phyloP scores from a whole-genome alignment of 1,139 yeast species.

The Pneumocystis canis region DNA sequence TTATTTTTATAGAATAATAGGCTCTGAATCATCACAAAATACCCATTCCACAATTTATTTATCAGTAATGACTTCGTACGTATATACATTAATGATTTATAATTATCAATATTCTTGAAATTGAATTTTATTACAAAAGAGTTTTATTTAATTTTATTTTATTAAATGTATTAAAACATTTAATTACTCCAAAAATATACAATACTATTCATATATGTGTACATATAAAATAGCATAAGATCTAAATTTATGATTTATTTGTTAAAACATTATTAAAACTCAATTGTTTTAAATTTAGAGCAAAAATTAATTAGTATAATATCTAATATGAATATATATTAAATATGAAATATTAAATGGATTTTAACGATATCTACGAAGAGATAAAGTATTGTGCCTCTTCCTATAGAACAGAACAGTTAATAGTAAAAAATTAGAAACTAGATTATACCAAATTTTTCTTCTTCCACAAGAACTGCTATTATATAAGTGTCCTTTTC shows the following conservation, averaged over 20 bases:
- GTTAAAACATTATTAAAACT: background rate
- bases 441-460: conserved; percentile 21
- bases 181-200: background rate
- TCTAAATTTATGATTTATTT: background rate
- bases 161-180: background rate
- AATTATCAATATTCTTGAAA: background rate
- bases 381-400: conserved; percentile 95
- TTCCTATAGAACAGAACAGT: conserved; percentile 44
- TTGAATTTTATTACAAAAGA: background rate
- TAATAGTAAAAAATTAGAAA: background rate
- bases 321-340: background rate
- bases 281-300: background rate
- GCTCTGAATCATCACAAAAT: background rate
- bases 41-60: too few relatives aligned
- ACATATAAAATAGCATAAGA: background rate
- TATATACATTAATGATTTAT: background rate
- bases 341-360: background rate
- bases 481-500: conserved; percentile 99
- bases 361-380: conserved; percentile 99
- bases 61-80: too few relatives aligned
- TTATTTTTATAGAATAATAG: background rate
- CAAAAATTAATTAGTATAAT: background rate
- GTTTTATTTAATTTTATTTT: background rate
- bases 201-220: background rate
- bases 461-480: conserved; percentile 66